Evolutionary conservation across 331 rosid genomes (phyloP), one percentile per base, ranked within the genome.

Genomic region (Telfairia occidentalis): DNA sequence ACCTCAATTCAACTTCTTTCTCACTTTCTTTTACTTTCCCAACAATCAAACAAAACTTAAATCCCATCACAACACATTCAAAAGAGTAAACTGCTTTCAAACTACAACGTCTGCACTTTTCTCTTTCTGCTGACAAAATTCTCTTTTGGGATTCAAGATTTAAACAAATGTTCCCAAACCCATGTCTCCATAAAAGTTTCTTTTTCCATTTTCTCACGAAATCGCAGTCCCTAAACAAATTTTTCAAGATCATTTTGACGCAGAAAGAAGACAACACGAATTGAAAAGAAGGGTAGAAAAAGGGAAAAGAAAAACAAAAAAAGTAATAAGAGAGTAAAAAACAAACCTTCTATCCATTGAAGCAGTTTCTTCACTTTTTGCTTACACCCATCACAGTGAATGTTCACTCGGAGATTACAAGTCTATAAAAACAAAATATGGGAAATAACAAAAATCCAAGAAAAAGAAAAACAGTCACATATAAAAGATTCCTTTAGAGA

Each of bases 351-450:
- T 84, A 87, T 94, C 82, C 97, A 88, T 83, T 91, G 96, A 80
- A 94, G 97, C 65, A 94, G 83, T 82, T 94, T 94, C 96, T 88
- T 94, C 82, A 94, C 97, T 84, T 94, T 89, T 86, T 87, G 98
- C 88, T 86, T 88, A 85, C 98, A 94, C 38, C 98, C 98, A 88
- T 94, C 98, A 87, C 97, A 94, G 87, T 94, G 96, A 59, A 91
- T 86, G 87, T 85, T 91, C 89, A 94, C 98, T 83, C 84, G 89
- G 81, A 94, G 97, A 81, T 77, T 82, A 82, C 86, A 94, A 69
- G 96, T 94, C 96, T 94, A 97, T 80, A 81, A 46, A 74, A 43
- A 58, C 32, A 73, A 73, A 70, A 26, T 18, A 37, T 50, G 54
- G 28, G 49, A 53, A 58, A 19, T 2, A 71, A 66, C 69, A 9